Percentiles rank a stretch among this genome's conserved stretches.
These are phyloP conservation scores for Omphalotus olearius DNA, from an alignment of 1,284 basidiomycete genomes.

Conservation along the genomic window DNA sequence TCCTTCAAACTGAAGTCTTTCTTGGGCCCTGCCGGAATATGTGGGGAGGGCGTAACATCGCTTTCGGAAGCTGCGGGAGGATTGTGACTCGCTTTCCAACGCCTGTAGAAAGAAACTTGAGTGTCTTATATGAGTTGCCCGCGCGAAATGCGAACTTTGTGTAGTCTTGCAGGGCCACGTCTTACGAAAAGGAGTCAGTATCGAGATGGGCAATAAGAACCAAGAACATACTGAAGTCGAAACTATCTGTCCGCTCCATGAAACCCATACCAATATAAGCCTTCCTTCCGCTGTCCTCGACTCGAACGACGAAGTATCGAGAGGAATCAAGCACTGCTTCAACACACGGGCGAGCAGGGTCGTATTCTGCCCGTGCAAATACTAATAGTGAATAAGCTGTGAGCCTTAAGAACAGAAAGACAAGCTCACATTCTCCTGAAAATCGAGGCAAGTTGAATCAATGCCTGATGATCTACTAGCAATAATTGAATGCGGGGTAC, in stretches of 20 bases:
- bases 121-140: neutral
- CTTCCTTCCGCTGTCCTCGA: conserved; percentile 83
- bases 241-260: conserved; percentile 85
- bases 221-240: conserved; percentile 79
- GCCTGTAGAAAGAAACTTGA: conserved; percentile 34
- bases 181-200: conserved; percentile 32
- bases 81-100: conserved; percentile 56
- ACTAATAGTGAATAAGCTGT: conserved; percentile 38
- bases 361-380: conserved; percentile 91
- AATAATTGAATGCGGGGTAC: conserved; percentile 33
- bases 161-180: conserved; percentile 94
- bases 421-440: conserved; percentile 55
- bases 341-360: conserved; percentile 76
- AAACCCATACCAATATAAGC: conserved; percentile 96
- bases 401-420: conserved; percentile 12
- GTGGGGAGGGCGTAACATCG: conserved; percentile 44
- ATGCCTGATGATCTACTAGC: conserved; percentile 1
- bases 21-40: conserved; percentile 74
- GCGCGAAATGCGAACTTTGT: conserved; percentile 61
- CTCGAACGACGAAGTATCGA: conserved; percentile 91
- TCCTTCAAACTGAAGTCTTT: conserved; percentile 96
- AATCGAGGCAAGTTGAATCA: conserved; percentile 2
- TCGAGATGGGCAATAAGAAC: conserved; percentile 1
- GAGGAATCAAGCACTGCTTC: conserved; percentile 96
- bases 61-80: conserved; percentile 39